phyloP scores from a whole-genome alignment of 1,139 yeast genomes.

The Kluyveromyces sp. region DNA sequence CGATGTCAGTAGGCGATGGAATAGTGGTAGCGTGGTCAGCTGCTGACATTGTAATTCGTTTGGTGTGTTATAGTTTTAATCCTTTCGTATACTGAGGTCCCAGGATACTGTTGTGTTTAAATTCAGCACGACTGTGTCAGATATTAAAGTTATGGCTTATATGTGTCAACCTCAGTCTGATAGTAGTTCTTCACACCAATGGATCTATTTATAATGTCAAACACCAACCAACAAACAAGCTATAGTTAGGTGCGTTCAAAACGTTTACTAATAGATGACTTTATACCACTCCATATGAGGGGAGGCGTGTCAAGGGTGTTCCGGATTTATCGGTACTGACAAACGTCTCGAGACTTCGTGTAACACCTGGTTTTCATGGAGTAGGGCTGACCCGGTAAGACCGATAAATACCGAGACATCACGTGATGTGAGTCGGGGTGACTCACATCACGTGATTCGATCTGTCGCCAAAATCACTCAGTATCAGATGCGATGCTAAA shows the following conservation, averaged over 20 bases:
- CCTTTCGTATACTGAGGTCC: no score
- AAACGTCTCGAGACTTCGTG: background rate
- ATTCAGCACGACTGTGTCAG: no score
- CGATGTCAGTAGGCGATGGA: conserved; percentile 67
- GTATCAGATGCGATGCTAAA: no score
- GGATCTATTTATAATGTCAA: background rate
- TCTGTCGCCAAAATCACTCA: background rate
- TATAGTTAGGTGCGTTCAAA: background rate
- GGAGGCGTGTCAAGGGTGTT: background rate
- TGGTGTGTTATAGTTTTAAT: background rate
- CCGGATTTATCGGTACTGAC: background rate
- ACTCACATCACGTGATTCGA: background rate
- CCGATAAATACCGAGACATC: conserved; percentile 4
- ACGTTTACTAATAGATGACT: background rate
- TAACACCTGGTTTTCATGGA: background rate
- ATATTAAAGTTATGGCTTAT: no score
- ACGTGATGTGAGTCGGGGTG: background rate
- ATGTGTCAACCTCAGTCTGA: no score
- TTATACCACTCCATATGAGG: background rate
- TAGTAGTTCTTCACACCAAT: no score
- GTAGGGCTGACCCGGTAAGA: background rate
- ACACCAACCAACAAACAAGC: background rate
- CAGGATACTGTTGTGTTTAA: no score
- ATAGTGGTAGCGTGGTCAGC: conserved; percentile 34
- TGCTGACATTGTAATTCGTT: background rate